Base-by-base conservation (phyloP, 371 early-diverging fungal genomes). In the Conidiobolus incongruus region DNA sequence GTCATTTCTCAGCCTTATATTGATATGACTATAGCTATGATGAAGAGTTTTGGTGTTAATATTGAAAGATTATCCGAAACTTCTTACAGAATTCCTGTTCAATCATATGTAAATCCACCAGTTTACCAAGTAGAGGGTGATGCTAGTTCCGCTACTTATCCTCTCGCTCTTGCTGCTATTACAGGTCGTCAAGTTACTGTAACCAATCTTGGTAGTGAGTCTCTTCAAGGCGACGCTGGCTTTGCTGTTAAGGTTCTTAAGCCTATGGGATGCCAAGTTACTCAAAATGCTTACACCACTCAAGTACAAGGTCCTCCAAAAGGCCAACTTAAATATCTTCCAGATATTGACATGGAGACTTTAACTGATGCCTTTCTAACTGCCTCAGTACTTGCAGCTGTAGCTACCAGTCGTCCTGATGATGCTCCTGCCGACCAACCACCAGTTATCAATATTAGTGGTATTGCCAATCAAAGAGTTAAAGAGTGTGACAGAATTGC, bases 321-420 rank as follows among this genome's bases (percentile, higher is more conserved):
- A 10, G 81, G 78, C 1, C 52, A 55, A 32, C 62, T 93, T 35
- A 54, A 50, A 22, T 80, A 91, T n/a, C 54, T 95, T 5, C 61
- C 75, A 7, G 52, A 62, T 15, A 77, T 95, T 47, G 91, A 95
- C 49, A 95, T 95, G 96, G 92, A 91, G 58, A 76, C 83, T 11
- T 88, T 95, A 93, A 95, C 96, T 0, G 96, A 95, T 55, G 96
- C 96, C 6, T 95, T 95, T 65, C 62, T 95, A 56, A 95, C 96
- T 1, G 92, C 93, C 0, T 67, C 84, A 0, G 93, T 81, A 12
- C 66, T 93, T 13, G 94, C 93, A 11, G 92, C 93, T 4, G 87
- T 87, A 1, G 76, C 82, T 0, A 59, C 51, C 11, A 55, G 47
- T 11, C 62, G 61, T 31, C 41, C 41, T 13, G 7, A 6, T n/a